phyloP scores from a whole-genome alignment of 805 yeast genomes.

The Teunomyces gatunensis region DNA sequence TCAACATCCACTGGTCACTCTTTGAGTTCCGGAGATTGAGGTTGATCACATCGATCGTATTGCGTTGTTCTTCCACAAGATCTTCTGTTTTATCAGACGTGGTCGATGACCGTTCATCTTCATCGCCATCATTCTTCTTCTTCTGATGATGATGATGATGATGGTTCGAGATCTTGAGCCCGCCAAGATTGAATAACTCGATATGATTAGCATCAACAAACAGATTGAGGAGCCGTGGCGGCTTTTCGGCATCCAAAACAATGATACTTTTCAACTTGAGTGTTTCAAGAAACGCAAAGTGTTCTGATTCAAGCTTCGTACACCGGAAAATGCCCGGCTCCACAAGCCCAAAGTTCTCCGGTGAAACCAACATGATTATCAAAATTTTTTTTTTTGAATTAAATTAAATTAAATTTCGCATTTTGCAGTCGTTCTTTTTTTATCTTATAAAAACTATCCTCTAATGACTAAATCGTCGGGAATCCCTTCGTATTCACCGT shows the following conservation, averaged over 20 bases:
- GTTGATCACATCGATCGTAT: constrained; percentile 22
- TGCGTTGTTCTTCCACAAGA: constrained; percentile 1
- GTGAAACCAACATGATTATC: constrained; percentile 74
- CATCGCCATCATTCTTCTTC: constrained; percentile 16
- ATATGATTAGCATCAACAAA: constrained; percentile 60
- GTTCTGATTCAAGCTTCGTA: constrained; percentile 70
- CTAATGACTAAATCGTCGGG: constrained; percentile 65
- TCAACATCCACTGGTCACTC: constrained; percentile 71
- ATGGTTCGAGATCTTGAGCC: constrained; percentile 38
- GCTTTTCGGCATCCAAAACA: constrained; percentile 80
- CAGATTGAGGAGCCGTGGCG: constrained; percentile 65
- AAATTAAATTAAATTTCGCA: neutral
- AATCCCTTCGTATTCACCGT: constrained; percentile 93
- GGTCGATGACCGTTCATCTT: constrained; percentile 7
- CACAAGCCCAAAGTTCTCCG: constrained; percentile 88
- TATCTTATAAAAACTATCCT: constrained; percentile 24
- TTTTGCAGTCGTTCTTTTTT: neutral
- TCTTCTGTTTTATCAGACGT: constrained; percentile 6
- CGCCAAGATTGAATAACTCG: constrained; percentile 48
- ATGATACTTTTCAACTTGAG: constrained; percentile 65
- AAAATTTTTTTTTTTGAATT: neutral
- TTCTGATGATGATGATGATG: constrained; percentile 14
- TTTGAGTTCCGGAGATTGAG: constrained; percentile 19
- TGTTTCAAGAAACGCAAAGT: constrained; percentile 75
- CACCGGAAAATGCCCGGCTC: constrained; percentile 85